These are phyloP conservation scores for Sporobolomyces roseus DNA, from an alignment of 768 basidiomycete genomes.

Conservation along the genomic window DNA sequence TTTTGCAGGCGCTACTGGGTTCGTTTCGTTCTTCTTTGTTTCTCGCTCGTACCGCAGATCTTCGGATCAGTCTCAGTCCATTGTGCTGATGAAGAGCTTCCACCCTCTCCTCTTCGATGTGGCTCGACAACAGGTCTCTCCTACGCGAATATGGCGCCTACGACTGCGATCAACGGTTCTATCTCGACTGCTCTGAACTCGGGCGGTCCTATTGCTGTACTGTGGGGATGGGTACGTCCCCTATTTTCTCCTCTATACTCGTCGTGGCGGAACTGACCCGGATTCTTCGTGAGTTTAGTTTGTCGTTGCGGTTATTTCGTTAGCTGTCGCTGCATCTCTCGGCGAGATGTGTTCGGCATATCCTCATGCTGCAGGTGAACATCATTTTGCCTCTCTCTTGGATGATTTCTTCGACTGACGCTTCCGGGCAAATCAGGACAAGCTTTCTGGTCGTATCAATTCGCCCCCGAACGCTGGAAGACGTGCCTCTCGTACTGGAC, in stretches of 20 bases:
- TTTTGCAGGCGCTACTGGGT: constrained; percentile 25
- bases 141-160: constrained; percentile 20
- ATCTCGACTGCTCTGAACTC: constrained; percentile 12
- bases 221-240: constrained; percentile 23
- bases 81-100: too few relatives aligned
- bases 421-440: constrained; percentile 7
- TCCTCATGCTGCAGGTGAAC: constrained; percentile 30
- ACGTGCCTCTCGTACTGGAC: constrained; percentile 16
- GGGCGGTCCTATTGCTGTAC: constrained; percentile 13
- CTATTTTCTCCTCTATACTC: background rate
- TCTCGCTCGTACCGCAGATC: background rate
- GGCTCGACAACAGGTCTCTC: constrained; percentile 1
- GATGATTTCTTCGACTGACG: too few relatives aligned
- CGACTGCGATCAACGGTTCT: constrained; percentile 13
- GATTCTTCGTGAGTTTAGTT: background rate
- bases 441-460: constrained; percentile 23
- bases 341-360: constrained; percentile 33
- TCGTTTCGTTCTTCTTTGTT: background rate
- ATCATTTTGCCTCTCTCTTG: too few relatives aligned
- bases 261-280: background rate
- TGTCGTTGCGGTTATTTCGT: constrained; percentile 3
- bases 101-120: too few relatives aligned
- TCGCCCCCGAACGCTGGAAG: constrained; percentile 14
- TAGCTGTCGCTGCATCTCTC: constrained; percentile 3
- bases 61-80: background rate